These are phyloP conservation scores for Spinacia oleracea DNA, from an alignment of 179 eudicot genomes.

Conservation along the genomic window DNA sequence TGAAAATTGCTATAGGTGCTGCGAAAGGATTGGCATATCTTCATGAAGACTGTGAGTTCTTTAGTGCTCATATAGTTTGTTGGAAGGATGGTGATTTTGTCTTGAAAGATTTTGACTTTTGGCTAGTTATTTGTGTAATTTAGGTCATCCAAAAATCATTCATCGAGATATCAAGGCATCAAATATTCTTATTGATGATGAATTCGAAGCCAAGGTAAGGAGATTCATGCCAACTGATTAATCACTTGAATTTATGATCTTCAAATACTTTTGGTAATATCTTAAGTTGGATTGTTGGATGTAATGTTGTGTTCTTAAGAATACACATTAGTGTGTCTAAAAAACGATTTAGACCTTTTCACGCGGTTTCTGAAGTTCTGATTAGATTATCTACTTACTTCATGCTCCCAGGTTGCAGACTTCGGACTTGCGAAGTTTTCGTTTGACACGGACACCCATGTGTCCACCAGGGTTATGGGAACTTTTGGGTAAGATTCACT, in stretches of 20 bases:
- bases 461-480: slow-evolving; percentile 91
- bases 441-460: slow-evolving; percentile 71
- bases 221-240: slow-evolving; percentile 8
- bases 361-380: slow-evolving; percentile 4
- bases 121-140: slow-evolving; percentile 13
- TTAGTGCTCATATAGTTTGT: background rate
- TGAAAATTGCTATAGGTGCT: slow-evolving; percentile 72
- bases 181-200: slow-evolving; percentile 70
- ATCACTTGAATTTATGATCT: background rate
- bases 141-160: slow-evolving; percentile 86
- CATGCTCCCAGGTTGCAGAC: slow-evolving; percentile 67
- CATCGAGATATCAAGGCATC: slow-evolving; percentile 89
- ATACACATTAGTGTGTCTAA: background rate
- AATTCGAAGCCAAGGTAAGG: slow-evolving; percentile 79
- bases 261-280: background rate
- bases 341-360: background rate
- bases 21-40: slow-evolving; percentile 85
- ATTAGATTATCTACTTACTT: background rate
- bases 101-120: slow-evolving; percentile 17
- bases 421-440: slow-evolving; percentile 84
- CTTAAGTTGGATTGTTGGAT: background rate
- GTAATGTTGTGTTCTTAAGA: background rate
- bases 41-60: slow-evolving; percentile 78
- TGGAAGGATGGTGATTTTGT: background rate
- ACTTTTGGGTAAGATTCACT: slow-evolving; percentile 67